Percentiles rank a stretch among this genome's conserved stretches.
phyloP scores from a whole-genome alignment of 768 basidiomycete species.

The Floccularia luteovirens region DNA sequence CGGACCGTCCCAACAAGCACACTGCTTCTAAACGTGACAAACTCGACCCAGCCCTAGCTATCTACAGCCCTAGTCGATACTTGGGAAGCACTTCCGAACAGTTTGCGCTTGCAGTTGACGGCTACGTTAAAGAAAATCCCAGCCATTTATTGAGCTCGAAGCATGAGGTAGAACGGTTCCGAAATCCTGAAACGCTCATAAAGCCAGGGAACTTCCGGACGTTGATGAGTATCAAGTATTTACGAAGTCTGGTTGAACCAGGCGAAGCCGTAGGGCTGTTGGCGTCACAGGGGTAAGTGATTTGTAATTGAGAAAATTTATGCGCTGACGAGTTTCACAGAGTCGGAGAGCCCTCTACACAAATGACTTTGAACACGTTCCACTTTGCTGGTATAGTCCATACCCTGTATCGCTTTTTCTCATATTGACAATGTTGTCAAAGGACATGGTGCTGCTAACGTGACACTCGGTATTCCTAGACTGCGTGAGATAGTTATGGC shows the following conservation, averaged over 20 bases:
- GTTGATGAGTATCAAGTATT: conserved; percentile 88
- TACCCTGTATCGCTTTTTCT: not conserved
- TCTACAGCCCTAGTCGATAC: conserved; percentile 71
- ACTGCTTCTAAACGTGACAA: conserved; percentile 45
- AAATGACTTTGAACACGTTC: conserved; percentile 99
- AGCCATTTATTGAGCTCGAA: conserved; percentile 33
- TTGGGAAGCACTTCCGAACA: conserved; percentile 90
- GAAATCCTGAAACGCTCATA: conserved; percentile 32
- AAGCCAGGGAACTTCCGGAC: conserved; percentile 60
- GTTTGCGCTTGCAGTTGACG: conserved; percentile 74
- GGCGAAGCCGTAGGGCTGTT: conserved; percentile 98
- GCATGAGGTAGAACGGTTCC: conserved; percentile 22
- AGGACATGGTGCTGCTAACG: conserved; percentile 99
- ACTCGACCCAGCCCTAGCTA: conserved; percentile 65
- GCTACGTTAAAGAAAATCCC: conserved; percentile 75
- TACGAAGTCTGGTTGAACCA: conserved; percentile 90
- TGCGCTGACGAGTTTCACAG: conserved; percentile 33
- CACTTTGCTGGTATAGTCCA: conserved; percentile 83
- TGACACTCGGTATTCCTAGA: conserved; percentile 97
- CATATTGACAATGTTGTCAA: conserved; percentile 4
- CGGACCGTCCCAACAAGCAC: conserved; percentile 30
- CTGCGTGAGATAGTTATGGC: conserved; percentile 99
- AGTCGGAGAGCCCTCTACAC: conserved; percentile 97
- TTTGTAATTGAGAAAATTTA: not conserved
- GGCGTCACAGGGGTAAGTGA: conserved; percentile 88